Evolutionary conservation across 2,329 filamentous ascomycete genomes (phyloP).

Genomic region (Zasmidium angulare): DNA sequence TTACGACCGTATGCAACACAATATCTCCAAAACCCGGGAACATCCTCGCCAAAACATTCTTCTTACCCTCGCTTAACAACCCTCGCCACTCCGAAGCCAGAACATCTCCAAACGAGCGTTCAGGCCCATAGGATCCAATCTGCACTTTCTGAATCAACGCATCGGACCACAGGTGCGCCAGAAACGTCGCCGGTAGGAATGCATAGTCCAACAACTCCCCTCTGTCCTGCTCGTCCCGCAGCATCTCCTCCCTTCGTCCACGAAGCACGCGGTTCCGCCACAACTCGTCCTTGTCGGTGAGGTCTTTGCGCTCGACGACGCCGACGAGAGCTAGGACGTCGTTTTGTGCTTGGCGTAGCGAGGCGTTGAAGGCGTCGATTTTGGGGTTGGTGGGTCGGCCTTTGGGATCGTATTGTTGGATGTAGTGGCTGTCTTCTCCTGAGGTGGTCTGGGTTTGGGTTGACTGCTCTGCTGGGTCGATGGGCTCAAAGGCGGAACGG

Average conservation of each 20-base stretch:
- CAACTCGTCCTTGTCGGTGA: conserved; percentile 13
- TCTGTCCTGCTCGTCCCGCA: conserved; percentile 25
- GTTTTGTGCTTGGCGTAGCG: conserved; percentile 47
- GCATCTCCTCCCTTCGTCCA: conserved; percentile 15
- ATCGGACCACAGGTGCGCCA: conserved; percentile 23
- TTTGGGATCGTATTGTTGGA: conserved; percentile 46
- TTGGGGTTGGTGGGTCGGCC: conserved; percentile 45
- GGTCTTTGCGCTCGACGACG: conserved; percentile 43
- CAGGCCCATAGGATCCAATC: conserved; percentile 25
- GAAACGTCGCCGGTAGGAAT: conserved; percentile 12
- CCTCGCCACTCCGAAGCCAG: conserved; percentile 16
- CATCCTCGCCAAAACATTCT: conserved; percentile 9
- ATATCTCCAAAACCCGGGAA: conserved; percentile 21
- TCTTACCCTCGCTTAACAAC: conserved; percentile 13
- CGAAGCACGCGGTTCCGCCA: conserved; percentile 9
- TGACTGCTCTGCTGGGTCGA: conserved; percentile 42
- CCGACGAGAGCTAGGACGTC: conserved; percentile 49
- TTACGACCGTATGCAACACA: conserved; percentile 14
- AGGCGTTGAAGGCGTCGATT: conserved; percentile 40
- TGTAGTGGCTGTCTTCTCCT: conserved; percentile 20
- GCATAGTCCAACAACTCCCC: conserved; percentile 25
- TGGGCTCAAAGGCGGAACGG: conserved; percentile 44
- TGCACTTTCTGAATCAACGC: conserved; percentile 23
- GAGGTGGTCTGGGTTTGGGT: conserved; percentile 8
- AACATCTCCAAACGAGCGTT: conserved; percentile 19